phyloP scores from a whole-genome alignment of 192 early-diverging fungal species.

The Linnemannia zychae region DNA sequence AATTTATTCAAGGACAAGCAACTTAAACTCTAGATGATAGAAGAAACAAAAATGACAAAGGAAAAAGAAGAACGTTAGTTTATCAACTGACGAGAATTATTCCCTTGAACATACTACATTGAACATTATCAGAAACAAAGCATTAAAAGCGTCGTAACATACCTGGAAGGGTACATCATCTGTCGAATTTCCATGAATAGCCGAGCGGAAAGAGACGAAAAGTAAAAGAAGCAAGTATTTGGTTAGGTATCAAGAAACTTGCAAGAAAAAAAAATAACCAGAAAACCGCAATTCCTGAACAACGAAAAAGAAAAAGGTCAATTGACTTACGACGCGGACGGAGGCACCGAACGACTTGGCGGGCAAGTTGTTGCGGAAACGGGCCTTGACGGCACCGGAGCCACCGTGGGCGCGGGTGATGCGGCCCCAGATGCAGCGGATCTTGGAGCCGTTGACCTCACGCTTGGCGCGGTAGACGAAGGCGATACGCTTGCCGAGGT shows the following conservation, averaged over 20 bases:
- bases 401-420: constrained; percentile 96
- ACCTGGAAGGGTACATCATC: constrained; percentile 61
- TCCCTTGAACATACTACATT: too few species aligned
- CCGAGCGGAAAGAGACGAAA: neutral
- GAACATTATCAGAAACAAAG: too few species aligned
- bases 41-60: neutral
- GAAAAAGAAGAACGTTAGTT: neutral
- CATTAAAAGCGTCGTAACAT: neutral
- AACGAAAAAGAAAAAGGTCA: neutral
- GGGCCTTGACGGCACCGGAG: constrained; percentile 96
- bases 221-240: neutral
- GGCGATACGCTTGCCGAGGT: constrained; percentile 98
- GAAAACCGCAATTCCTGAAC: neutral
- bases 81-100: neutral
- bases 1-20: constrained; percentile 46
- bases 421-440: constrained; percentile 99
- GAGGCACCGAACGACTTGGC: constrained; percentile 93
- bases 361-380: constrained; percentile 98
- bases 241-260: neutral
- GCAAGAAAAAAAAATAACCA: neutral
- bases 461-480: constrained; percentile 97
- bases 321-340: constrained; percentile 88
- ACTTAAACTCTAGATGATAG: constrained; percentile 46
- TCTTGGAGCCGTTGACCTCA: constrained; percentile 87
- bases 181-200: constrained; percentile 19